Percentiles rank a stretch among this genome's conserved stretches.
phyloP scores from a whole-genome alignment of 352 stramenopile species.

The Pythium aphanidermatum region DNA sequence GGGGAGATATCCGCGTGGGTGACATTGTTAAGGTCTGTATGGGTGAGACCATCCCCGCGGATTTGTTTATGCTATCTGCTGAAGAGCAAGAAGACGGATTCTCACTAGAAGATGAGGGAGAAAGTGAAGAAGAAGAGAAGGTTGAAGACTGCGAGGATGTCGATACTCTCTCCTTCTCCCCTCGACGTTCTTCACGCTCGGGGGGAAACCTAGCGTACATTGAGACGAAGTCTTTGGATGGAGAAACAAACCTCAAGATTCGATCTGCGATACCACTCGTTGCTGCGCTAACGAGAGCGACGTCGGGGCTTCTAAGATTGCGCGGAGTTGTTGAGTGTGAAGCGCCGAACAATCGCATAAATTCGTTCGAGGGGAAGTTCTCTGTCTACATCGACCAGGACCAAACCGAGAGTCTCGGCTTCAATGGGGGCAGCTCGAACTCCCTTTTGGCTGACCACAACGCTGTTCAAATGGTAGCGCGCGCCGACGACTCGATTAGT shows the following conservation, averaged over 20 bases:
- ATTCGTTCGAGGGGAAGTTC: slow-evolving; percentile 76
- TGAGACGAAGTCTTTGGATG: slow-evolving; percentile 81
- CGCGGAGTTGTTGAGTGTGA: slow-evolving; percentile 65
- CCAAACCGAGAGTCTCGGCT: slow-evolving; percentile 32
- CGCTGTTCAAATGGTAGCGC: slow-evolving; percentile 22
- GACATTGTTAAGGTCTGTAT: slow-evolving; percentile 76
- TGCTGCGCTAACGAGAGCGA: slow-evolving; percentile 20
- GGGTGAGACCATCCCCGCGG: slow-evolving; percentile 55
- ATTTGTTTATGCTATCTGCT: slow-evolving; percentile 60
- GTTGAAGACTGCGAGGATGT: slow-evolving; percentile 1
- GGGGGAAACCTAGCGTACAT: slow-evolving; percentile 65
- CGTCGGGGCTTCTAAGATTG: slow-evolving; percentile 31
- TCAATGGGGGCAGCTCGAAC: slow-evolving; percentile 16
- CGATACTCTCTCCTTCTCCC: slow-evolving; percentile 3
- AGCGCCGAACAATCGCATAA: slow-evolving; percentile 79
- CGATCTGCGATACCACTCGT: slow-evolving; percentile 61
- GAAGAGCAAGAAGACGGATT: slow-evolving; percentile 41
- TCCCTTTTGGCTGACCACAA: slow-evolving; percentile 5
- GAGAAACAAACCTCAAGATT: slow-evolving; percentile 84
- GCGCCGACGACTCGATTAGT: slow-evolving; percentile 26
- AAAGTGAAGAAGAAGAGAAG: slow-evolving; percentile 5
- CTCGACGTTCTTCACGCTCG: neutral
- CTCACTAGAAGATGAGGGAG: slow-evolving; percentile 17
- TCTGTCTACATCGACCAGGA: slow-evolving; percentile 30
- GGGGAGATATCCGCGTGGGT: slow-evolving; percentile 69